These are phyloP conservation scores for Acanthochlamys bracteata DNA, from an alignment of 106 monocot genomes.

Conservation along the genomic window DNA sequence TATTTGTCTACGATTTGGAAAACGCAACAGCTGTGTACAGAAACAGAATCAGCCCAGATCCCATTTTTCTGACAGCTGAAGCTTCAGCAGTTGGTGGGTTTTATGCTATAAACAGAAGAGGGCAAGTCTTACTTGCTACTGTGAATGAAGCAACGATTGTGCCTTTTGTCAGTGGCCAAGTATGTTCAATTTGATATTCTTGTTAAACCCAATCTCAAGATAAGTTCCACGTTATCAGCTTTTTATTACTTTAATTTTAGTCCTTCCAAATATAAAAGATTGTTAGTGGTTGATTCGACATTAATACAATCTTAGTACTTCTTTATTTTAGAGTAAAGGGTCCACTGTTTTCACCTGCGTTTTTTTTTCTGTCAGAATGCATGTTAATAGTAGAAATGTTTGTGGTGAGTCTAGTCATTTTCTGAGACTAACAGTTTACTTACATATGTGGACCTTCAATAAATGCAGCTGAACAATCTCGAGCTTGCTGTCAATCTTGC, in stretches of 20 bases:
- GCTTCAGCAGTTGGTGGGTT: slow-evolving; percentile 81
- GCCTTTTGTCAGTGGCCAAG: slow-evolving; percentile 94
- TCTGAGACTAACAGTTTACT: neutral
- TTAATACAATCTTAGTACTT: too few relatives aligned
- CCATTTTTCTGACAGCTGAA: slow-evolving; percentile 91
- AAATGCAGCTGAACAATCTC: slow-evolving; percentile 83
- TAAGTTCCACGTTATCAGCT: too few relatives aligned
- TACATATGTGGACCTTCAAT: neutral
- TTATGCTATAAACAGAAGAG: slow-evolving; percentile 90
- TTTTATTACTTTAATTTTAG: neutral
- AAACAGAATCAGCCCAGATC: slow-evolving; percentile 96
- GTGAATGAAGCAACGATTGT: slow-evolving; percentile 97
- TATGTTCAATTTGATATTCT: slow-evolving; percentile 12
- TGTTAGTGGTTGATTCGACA: neutral
- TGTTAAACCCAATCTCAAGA: too few relatives aligned
- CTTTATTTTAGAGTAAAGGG: too few relatives aligned
- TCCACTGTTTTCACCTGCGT: too few relatives aligned
- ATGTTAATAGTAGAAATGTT: neutral
- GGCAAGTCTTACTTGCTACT: slow-evolving; percentile 90
- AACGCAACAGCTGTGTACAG: slow-evolving; percentile 93
- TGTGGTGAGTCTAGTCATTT: neutral
- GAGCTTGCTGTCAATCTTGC: slow-evolving; percentile 98
- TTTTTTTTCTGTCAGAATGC: too few relatives aligned
- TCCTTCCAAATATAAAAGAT: neutral
- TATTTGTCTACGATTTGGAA: slow-evolving; percentile 98